Evolutionary conservation across 2,329 filamentous ascomycete species (phyloP).

Genomic region (Colletotrichum spaethianum): DNA sequence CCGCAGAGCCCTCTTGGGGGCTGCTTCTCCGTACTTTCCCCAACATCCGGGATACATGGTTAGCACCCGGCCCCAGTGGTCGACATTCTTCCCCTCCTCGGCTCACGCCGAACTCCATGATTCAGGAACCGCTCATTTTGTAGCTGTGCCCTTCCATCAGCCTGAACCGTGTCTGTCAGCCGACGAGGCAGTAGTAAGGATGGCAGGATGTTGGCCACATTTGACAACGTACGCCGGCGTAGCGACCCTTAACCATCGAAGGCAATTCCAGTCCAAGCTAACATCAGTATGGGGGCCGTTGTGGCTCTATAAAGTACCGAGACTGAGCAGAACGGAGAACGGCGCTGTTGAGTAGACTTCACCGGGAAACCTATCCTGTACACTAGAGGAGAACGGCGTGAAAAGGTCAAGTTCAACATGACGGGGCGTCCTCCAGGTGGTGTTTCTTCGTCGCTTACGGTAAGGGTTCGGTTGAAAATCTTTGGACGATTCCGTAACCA

Average conservation of each 20-base stretch:
- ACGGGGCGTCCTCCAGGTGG: not conserved
- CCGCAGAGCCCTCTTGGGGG: not conserved
- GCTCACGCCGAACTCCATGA: not conserved
- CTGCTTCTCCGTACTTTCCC: slow-evolving; percentile 8
- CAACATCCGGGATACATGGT: not conserved
- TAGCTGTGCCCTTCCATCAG: not conserved
- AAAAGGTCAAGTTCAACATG: not conserved
- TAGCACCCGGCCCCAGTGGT: not conserved
- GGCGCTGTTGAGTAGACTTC: not conserved
- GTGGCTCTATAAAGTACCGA: not conserved
- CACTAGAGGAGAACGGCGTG: not conserved
- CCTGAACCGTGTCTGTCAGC: not conserved
- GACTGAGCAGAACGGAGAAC: not conserved
- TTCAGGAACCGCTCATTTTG: not conserved
- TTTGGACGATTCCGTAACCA: not conserved
- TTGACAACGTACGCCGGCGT: not conserved
- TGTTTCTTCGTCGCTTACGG: not conserved
- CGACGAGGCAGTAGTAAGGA: not conserved
- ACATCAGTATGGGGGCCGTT: not conserved
- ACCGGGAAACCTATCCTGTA: not conserved
- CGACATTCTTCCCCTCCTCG: not conserved
- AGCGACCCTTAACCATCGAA: not conserved
- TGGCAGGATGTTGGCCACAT: not conserved
- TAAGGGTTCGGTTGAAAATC: not conserved
- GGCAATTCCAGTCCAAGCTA: too few relatives aligned